A percentile compares a stretch with the other conserved stretches of the same genome.
phyloP scores from a whole-genome alignment of 495 filamentous ascomycete genomes.

The Penicillium flavigenum region DNA sequence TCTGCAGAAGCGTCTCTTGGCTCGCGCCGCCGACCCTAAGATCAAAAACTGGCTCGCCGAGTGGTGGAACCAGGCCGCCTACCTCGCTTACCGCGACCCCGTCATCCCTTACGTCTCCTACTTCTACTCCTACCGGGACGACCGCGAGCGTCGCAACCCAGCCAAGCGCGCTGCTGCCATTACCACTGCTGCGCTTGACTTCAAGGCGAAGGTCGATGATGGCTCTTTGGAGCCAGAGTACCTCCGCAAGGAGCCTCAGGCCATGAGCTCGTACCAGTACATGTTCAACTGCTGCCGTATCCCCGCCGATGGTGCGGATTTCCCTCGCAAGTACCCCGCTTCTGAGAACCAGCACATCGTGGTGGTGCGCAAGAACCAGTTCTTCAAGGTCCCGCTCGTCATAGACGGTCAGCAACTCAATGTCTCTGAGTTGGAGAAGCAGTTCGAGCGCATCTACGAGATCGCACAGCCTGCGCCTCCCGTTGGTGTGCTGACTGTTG shows the following conservation, averaged over 20 bases:
- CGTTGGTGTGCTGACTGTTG: slow-evolving; percentile 81
- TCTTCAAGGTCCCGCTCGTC: slow-evolving; percentile 82
- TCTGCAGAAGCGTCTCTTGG: slow-evolving; percentile 84
- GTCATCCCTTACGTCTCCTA: slow-evolving; percentile 98
- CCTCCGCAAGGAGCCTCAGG: slow-evolving; percentile 92
- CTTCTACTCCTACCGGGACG: slow-evolving; percentile 98
- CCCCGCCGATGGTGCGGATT: slow-evolving; percentile 77
- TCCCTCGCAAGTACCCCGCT: slow-evolving; percentile 76
- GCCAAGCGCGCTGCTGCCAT: slow-evolving; percentile 91
- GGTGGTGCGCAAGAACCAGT: slow-evolving; percentile 91
- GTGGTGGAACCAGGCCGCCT: slow-evolving; percentile 96
- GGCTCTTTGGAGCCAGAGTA: slow-evolving; percentile 93
- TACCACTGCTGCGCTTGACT: slow-evolving; percentile 78
- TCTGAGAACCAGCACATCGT: slow-evolving; percentile 79
- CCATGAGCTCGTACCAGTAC: slow-evolving; percentile 96
- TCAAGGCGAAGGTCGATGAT: slow-evolving; percentile 87
- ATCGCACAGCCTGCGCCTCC: slow-evolving; percentile 66
- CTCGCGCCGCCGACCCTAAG: slow-evolving; percentile 77
- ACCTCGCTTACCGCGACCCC: slow-evolving; percentile 90
- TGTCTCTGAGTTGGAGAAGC: slow-evolving; percentile 80
- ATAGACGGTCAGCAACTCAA: slow-evolving; percentile 80
- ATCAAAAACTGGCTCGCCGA: slow-evolving; percentile 92
- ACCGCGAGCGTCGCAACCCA: slow-evolving; percentile 81
- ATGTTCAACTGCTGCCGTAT: slow-evolving; percentile 97
- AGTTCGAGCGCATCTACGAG: slow-evolving; percentile 84